Conservation (phyloP, 192 early-diverging fungal species). For the Coemansia sp. region DNA sequence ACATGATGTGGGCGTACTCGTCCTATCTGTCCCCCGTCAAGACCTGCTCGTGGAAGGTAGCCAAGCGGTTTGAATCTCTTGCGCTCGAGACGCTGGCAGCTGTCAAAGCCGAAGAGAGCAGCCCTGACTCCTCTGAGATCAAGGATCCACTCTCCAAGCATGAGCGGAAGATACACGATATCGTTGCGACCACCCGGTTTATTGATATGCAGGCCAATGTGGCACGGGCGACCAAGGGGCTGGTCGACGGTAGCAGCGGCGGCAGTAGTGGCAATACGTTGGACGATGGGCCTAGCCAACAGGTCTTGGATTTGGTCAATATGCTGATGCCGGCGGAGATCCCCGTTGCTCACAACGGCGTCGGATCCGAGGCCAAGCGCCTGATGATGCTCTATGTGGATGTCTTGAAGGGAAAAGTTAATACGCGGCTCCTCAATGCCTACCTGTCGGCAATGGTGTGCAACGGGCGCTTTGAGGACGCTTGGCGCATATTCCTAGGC, state of each 20-base stretch:
- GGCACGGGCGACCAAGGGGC: slow-evolving; percentile 24
- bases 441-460: slow-evolving; percentile 62
- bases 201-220: slow-evolving; percentile 33
- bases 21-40: slow-evolving; percentile 48
- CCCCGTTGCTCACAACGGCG: slow-evolving; percentile 27
- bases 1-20: slow-evolving; percentile 72
- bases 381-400: slow-evolving; percentile 44
- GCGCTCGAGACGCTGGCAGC: slow-evolving; percentile 41
- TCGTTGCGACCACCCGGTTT: slow-evolving; percentile 18
- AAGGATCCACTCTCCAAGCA: slow-evolving; percentile 14
- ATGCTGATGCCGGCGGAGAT: slow-evolving; percentile 48
- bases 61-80: slow-evolving; percentile 33
- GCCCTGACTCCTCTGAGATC: not conserved
- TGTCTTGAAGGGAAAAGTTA: slow-evolving; percentile 46
- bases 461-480: slow-evolving; percentile 56
- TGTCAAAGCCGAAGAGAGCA: slow-evolving; percentile 20
- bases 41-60: slow-evolving; percentile 44
- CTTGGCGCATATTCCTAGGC: slow-evolving; percentile 55
- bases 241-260: slow-evolving; percentile 13
- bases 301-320: slow-evolving; percentile 29
- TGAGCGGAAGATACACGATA: slow-evolving; percentile 13
- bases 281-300: slow-evolving; percentile 14
- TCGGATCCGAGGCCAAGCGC: slow-evolving; percentile 38
- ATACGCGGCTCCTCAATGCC: slow-evolving; percentile 61
- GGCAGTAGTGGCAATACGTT: not conserved